Percentiles rank a stretch among this genome's conserved stretches.
Conservation (phyloP, 2,329 filamentous ascomycete species). For the Penicillium hordei region DNA sequence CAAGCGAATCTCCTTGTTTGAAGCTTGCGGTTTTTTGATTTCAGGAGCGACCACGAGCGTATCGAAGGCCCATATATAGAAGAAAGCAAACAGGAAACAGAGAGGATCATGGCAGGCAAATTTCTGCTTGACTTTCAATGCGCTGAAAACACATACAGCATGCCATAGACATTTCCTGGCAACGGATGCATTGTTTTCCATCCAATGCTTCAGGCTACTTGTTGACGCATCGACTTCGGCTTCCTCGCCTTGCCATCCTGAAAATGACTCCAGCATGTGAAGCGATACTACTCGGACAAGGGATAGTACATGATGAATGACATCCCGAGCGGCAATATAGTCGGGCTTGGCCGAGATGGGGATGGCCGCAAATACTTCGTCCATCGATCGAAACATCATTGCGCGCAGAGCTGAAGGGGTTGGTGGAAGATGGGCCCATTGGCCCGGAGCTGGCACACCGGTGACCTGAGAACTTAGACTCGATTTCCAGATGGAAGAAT, state of each 20-base stretch:
- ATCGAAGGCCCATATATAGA: constrained; percentile 5
- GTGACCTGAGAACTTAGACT: not conserved
- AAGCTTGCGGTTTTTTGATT: not conserved
- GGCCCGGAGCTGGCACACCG: not conserved
- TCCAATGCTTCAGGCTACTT: not conserved
- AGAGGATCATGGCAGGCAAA: constrained; percentile 3
- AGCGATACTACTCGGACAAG: not conserved
- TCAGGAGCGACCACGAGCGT: not conserved
- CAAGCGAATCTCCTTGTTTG: not conserved
- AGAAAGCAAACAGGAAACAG: constrained; percentile 1
- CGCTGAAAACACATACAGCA: constrained; percentile 4
- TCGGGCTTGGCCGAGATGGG: not conserved
- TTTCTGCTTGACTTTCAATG: not conserved
- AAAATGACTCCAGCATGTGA: not conserved
- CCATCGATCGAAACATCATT: constrained; percentile 1
- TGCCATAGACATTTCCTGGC: constrained; percentile 3
- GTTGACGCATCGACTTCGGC: not conserved
- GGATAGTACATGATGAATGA: not conserved
- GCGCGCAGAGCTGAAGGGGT: not conserved
- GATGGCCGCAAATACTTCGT: not conserved
- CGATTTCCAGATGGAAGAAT: constrained; percentile 2
- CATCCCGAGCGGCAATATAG: constrained; percentile 1
- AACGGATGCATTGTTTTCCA: not conserved
- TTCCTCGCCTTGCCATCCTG: not conserved
- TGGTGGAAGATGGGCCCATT: not conserved